A percentile compares a stretch with the other conserved stretches of the same genome.
phyloP scores from a whole-genome alignment of 257 asterid species.

The Scutellaria minor region DNA sequence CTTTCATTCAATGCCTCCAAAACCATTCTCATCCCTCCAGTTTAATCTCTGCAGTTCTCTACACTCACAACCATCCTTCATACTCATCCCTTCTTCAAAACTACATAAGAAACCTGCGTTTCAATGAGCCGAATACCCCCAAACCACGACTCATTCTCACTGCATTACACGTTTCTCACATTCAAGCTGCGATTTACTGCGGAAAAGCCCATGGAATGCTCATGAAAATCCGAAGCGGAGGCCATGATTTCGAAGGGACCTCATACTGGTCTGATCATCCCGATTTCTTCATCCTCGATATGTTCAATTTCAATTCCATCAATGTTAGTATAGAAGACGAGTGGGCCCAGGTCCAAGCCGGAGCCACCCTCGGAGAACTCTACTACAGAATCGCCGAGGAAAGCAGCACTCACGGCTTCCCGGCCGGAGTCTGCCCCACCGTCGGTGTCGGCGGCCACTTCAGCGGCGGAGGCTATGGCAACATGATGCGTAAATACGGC shows the following conservation, averaged over 20 bases:
- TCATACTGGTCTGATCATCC: slow-evolving; percentile 46
- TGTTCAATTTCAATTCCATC: slow-evolving; percentile 47
- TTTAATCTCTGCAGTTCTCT: slow-evolving; percentile 49
- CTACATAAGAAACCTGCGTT: slow-evolving; percentile 52
- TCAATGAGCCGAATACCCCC: slow-evolving; percentile 49
- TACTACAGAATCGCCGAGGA: slow-evolving; percentile 42
- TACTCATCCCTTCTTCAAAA: slow-evolving; percentile 44
- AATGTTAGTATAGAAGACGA: slow-evolving; percentile 42
- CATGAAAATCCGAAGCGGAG: slow-evolving; percentile 53
- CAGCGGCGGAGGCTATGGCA: slow-evolving; percentile 53
- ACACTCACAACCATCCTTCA: slow-evolving; percentile 45
- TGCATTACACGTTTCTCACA: slow-evolving; percentile 50
- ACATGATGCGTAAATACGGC: slow-evolving; percentile 53
- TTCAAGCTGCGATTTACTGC: slow-evolving; percentile 49
- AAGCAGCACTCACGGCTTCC: slow-evolving; percentile 43
- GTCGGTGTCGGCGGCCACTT: slow-evolving; percentile 53
- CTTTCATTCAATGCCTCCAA: slow-evolving; percentile 41
- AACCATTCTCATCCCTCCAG: slow-evolving; percentile 32
- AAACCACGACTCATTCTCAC: slow-evolving; percentile 55
- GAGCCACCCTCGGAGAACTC: slow-evolving; percentile 51
- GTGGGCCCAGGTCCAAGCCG: slow-evolving; percentile 47
- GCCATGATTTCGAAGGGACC: slow-evolving; percentile 53
- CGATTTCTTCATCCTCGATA: slow-evolving; percentile 45
- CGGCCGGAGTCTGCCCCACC: slow-evolving; percentile 53
- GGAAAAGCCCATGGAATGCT: slow-evolving; percentile 41